phyloP scores from a whole-genome alignment of 805 yeast genomes.

The Vanderwaltozyma tropicalis region DNA sequence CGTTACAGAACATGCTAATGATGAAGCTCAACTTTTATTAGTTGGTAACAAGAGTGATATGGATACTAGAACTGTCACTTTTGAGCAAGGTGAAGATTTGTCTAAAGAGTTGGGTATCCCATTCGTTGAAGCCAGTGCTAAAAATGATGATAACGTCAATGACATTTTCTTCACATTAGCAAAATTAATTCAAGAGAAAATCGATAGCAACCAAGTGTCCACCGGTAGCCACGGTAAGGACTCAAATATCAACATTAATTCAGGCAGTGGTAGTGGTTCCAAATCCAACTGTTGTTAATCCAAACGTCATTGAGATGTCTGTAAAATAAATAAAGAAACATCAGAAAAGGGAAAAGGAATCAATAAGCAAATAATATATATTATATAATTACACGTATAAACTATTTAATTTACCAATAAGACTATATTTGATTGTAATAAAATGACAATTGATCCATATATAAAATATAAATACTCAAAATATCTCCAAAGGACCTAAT shows the following conservation, averaged over 20 bases:
- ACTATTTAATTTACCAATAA: too few relatives aligned
- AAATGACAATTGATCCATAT: too few relatives aligned
- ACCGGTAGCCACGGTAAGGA: slow-evolving; percentile 45
- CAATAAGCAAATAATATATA: too few relatives aligned
- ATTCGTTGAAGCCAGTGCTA: slow-evolving; percentile 93
- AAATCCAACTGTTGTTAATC: slow-evolving; percentile 45
- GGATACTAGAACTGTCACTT: slow-evolving; percentile 71
- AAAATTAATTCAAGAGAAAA: slow-evolving; percentile 71
- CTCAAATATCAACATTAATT: slow-evolving; percentile 28
- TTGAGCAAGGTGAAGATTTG: slow-evolving; percentile 82
- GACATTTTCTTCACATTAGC: slow-evolving; percentile 87
- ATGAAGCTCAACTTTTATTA: slow-evolving; percentile 85
- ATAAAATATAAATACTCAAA: too few relatives aligned
- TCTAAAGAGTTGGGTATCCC: slow-evolving; percentile 83
- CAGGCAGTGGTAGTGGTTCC: slow-evolving; percentile 38
- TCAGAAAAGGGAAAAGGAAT: too few relatives aligned
- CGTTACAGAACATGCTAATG: slow-evolving; percentile 92
- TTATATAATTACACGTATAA: too few relatives aligned
- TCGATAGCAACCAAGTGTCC: slow-evolving; percentile 39
- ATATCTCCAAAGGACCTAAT: too few relatives aligned
- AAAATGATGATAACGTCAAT: slow-evolving; percentile 84
- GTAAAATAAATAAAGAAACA: too few relatives aligned
- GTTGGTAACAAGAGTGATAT: slow-evolving; percentile 97
- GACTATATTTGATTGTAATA: too few relatives aligned
- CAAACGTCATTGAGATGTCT: too few relatives aligned